Base-by-base conservation (phyloP, 2,329 filamentous ascomycete species). In the Clarireedia monteithiana region DNA sequence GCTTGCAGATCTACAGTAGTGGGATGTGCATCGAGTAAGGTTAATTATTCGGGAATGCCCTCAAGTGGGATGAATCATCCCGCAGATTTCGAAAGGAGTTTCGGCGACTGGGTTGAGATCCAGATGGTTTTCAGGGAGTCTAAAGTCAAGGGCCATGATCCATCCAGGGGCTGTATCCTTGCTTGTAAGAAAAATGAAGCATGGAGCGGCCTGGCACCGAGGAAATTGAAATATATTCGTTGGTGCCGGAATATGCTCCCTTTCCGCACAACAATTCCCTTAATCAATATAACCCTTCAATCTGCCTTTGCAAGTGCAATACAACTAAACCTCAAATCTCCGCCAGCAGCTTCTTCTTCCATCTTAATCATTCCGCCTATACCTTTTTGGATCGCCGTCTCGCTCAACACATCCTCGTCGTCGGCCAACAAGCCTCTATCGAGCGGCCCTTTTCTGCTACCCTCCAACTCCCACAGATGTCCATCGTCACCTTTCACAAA, bases 401-500 rank as follows among this genome's bases (percentile, higher is more conserved):
- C 78, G 68, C 88, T 90, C 64, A 91, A 70, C 53, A 89, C 83
- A 71, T 92, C 87, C 69, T 91, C 87, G 39, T 76, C 76, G 1
- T 72, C 71, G 0, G 66, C 75, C 52, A 91, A 69, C 45, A 55
- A 78, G 68, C 50, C 80, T 54, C 84, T 74, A 60, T 84, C 75
- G 53, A 88, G 67, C 1, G 85, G 85, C 0, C 85, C 85, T 66
- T 83, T 88, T 55, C 85, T 74, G 58, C 82, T 69, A 10, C 85
- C 86, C 70, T 89, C 85, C 69, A 89, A 70, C 69, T 89, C 85
- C 81, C 84, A 89, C 50, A 89, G 68, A 46, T 73, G 55, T 85
- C 85, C 69, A 88, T 83, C 52, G 88, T 83, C 51, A 73, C 73
- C 77, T 75, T 91, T 94, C 52, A 94, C 88, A 72, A 97, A 99